Base-by-base conservation (phyloP, 2,329 filamentous ascomycete species). In the Epichloe aotearoae region DNA sequence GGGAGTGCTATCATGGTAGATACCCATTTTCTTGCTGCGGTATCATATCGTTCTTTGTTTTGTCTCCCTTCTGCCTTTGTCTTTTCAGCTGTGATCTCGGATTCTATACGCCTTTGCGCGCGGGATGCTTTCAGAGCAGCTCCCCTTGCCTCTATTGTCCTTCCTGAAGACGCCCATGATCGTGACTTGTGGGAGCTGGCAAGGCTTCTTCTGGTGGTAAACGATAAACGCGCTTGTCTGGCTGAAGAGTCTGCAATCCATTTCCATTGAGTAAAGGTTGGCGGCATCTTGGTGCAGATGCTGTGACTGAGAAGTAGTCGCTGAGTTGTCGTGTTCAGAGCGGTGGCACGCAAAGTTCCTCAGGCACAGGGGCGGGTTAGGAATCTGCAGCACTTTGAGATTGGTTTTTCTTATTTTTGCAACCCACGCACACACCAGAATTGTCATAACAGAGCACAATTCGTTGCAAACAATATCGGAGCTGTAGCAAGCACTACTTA, bases 1-100 rank as follows among this genome's bases (percentile, higher is more conserved):
- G 77, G 77, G 62, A 78, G 57, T 23, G 73, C 75, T 50, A 79
- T 69, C 56, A 80, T 73, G 7, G 69, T 54, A 20, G 65, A 63
- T 3, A 68, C 62, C 66, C 73, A 78, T 57, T 68, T 72, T 52
- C 72, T 61, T 50, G 69, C 67, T 33, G 71, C 69, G 38, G 59
- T 56, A 50, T 72, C 69, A 58, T 74, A 76, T 40, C 69, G 66
- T 53, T 58, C 2, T 56, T 69, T 62, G 55, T 71, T 74, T 42
- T 70, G 68, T 38, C 65, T 55, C 42, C 60, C 51, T 34, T 53
- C 54, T 44, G 56, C 47, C 49, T 56, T 49, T 43, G 51, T 51
- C 30, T 55, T 54, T 44, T 55, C 52, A 10, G 55, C 57, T 46
- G 60, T 54, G 3, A 50, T 49, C 5, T 55, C 52, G n/a, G 50